Evolutionary conservation across 768 basidiomycete genomes (phyloP).

Genomic region (Russula foetens): DNA sequence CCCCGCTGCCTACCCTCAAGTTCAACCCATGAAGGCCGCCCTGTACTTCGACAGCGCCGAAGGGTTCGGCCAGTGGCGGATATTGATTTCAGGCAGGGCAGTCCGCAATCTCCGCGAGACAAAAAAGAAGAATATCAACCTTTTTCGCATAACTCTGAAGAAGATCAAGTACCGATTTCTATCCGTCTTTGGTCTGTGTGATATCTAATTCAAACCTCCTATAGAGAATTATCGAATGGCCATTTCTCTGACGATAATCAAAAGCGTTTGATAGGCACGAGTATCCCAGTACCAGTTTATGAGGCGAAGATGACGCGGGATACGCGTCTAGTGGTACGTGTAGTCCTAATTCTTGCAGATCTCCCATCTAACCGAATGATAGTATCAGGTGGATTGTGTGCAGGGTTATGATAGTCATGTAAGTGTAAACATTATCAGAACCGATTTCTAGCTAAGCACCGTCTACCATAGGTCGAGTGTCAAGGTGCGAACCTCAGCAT

Average conservation of each 20-base stretch:
- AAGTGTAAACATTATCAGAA: not conserved
- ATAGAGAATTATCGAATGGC: slow-evolving; percentile 60
- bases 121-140: slow-evolving; percentile 36
- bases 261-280: slow-evolving; percentile 41
- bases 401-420: slow-evolving; percentile 17
- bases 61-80: slow-evolving; percentile 58
- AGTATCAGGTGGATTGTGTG: slow-evolving; percentile 24
- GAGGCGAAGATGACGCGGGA: slow-evolving; percentile 55
- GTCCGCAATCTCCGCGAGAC: slow-evolving; percentile 41
- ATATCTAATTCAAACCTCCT: not conserved
- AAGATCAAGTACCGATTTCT: slow-evolving; percentile 47
- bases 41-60: slow-evolving; percentile 50
- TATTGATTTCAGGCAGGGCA: slow-evolving; percentile 46
- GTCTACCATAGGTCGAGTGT: slow-evolving; percentile 27
- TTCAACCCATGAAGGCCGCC: slow-evolving; percentile 53
- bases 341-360: not conserved
- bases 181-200: not conserved
- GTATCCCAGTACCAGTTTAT: slow-evolving; percentile 47
- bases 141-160: slow-evolving; percentile 49
- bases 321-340: slow-evolving; percentile 16
- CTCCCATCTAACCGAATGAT: not conserved
- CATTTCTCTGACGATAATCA: slow-evolving; percentile 65
- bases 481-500: slow-evolving; percentile 27
- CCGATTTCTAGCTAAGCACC: not conserved
- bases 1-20: slow-evolving; percentile 34